Conservation (phyloP, 2,329 filamentous ascomycete species). For the Didymella lethalis region DNA sequence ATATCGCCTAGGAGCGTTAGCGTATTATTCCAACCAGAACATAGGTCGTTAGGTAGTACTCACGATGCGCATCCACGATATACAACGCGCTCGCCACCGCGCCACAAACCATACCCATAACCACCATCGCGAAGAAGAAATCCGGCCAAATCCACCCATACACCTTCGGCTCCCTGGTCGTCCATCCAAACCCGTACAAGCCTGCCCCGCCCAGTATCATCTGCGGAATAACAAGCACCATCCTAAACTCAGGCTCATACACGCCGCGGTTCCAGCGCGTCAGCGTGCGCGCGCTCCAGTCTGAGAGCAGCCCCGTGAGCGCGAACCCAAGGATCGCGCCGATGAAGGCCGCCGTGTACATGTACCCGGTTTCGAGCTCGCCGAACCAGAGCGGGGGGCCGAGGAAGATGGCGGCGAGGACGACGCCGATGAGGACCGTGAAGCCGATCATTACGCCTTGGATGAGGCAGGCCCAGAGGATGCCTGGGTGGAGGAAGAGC, state of each 20-base stretch:
- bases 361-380: conserved; percentile 84
- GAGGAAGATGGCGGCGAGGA: conserved; percentile 83
- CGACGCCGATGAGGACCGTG: conserved; percentile 89
- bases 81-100: conserved; percentile 87
- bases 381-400: conserved; percentile 83
- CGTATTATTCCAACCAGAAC: no score
- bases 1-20: conserved; percentile 67
- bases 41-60: conserved; percentile 1
- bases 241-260: conserved; percentile 91
- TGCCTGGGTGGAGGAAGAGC: conserved; percentile 82
- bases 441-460: conserved; percentile 93
- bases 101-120: conserved; percentile 90
- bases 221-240: conserved; percentile 83
- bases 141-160: conserved; percentile 79
- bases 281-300: conserved; percentile 74
- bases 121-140: conserved; percentile 83
- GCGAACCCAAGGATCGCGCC: conserved; percentile 81
- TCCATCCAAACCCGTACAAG: conserved; percentile 84
- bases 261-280: conserved; percentile 78
- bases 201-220: conserved; percentile 79
- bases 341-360: conserved; percentile 79
- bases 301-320: conserved; percentile 76
- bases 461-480: conserved; percentile 81
- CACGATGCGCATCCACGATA: conserved; percentile 89
- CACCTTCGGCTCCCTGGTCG: conserved; percentile 65